Evolutionary conservation across 176 grass and related monocot species (phyloP).

Genomic region (Bromus sterilis): DNA sequence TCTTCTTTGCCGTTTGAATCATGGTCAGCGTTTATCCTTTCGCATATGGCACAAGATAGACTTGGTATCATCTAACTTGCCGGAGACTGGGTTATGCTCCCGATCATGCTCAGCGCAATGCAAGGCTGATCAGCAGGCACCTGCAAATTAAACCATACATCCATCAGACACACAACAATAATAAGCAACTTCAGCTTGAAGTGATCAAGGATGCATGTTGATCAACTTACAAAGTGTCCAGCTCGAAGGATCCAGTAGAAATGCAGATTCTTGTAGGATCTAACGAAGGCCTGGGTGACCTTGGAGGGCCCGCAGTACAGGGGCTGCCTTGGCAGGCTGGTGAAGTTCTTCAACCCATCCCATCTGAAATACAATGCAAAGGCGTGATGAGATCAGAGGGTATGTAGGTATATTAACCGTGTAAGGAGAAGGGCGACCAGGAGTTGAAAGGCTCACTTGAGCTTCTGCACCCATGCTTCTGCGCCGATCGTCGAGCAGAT

Average conservation of each 20-base stretch:
- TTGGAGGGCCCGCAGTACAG: conserved; percentile 24
- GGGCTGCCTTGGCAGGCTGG: conserved; percentile 22
- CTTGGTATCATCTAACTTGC: conserved; percentile 8
- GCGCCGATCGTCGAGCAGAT: conserved; percentile 61
- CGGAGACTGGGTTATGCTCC: conserved; percentile 41
- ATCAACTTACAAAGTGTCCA: conserved; percentile 57
- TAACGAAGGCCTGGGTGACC: conserved; percentile 49
- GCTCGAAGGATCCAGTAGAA: conserved; percentile 76
- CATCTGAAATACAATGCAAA: not conserved
- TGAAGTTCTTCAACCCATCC: conserved; percentile 51
- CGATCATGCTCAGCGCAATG: conserved; percentile 3
- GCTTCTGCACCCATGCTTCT: conserved; percentile 71
- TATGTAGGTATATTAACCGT: not conserved
- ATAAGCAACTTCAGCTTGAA: not conserved
- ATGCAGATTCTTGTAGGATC: conserved; percentile 57
- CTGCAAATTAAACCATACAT: too few relatives aligned
- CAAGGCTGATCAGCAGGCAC: conserved; percentile 47
- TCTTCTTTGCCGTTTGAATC: too few relatives aligned
- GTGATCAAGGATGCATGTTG: not conserved
- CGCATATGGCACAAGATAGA: not conserved
- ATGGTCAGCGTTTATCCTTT: not conserved
- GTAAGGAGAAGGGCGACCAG: not conserved
- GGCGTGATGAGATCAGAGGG: not conserved
- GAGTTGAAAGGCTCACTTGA: conserved; percentile 33
- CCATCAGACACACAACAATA: not conserved